Evolutionary conservation across 2,329 filamentous ascomycete genomes (phyloP).

Genomic region (Pleomassaria siparia): DNA sequence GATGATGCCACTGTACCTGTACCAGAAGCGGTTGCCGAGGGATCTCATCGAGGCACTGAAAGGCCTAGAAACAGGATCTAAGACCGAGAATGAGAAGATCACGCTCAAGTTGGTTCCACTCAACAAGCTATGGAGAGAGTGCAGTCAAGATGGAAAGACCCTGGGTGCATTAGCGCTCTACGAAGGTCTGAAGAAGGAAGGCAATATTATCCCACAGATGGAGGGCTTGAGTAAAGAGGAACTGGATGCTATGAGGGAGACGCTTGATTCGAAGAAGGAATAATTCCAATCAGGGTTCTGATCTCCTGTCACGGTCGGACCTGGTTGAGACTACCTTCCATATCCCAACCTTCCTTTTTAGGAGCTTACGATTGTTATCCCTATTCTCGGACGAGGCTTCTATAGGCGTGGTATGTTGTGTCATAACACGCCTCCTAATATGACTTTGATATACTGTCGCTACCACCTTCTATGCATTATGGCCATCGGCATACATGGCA

Average conservation of each 20-base stretch:
- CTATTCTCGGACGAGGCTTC: too few species aligned
- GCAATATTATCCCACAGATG: slow-evolving; percentile 13
- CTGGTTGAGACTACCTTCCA: too few species aligned
- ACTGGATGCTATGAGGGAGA: background rate
- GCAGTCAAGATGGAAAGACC: slow-evolving; percentile 58
- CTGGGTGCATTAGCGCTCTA: slow-evolving; percentile 59
- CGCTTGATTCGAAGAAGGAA: background rate
- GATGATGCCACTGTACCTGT: slow-evolving; percentile 59
- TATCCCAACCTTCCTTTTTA: too few species aligned
- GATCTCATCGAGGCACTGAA: slow-evolving; percentile 53
- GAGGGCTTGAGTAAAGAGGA: background rate
- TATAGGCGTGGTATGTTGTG: too few species aligned
- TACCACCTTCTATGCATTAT: too few species aligned
- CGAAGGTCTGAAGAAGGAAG: slow-evolving; percentile 52
- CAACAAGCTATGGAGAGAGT: slow-evolving; percentile 56
- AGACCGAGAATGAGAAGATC: slow-evolving; percentile 60
- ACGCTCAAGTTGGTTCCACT: slow-evolving; percentile 58
- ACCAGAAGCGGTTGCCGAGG: slow-evolving; percentile 54
- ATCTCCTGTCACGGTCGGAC: too few species aligned
- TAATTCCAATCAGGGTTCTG: too few species aligned
- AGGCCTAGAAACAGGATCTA: slow-evolving; percentile 57
- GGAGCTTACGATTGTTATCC: too few species aligned
- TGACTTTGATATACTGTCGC: too few species aligned
- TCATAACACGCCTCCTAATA: too few species aligned
- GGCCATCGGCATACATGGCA: too few species aligned